Conservation (phyloP, 495 filamentous ascomycete species). For the Mycothermus thermophilus region DNA sequence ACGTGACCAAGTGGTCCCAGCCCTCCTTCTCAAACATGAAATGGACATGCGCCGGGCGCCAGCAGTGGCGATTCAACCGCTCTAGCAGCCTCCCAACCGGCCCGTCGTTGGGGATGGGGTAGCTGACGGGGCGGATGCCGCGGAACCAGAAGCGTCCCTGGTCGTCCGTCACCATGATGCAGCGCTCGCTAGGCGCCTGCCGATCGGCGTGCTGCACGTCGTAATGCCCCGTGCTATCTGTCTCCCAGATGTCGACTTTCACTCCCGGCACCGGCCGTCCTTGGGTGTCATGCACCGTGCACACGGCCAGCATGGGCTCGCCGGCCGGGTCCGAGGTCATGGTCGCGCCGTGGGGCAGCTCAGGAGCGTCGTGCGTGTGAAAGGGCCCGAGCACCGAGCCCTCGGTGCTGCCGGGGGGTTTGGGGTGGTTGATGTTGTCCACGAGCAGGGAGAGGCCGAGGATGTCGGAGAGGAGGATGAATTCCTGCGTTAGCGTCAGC, state of each 20-base stretch:
- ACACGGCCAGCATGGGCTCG: constrained; percentile 61
- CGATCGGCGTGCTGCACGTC: constrained; percentile 73
- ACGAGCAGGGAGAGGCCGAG: constrained; percentile 82
- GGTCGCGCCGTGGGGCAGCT: constrained; percentile 44
- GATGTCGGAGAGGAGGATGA: constrained; percentile 86
- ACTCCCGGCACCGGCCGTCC: constrained; percentile 56
- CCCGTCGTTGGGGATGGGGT: constrained; percentile 82
- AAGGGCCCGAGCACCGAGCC: constrained; percentile 87
- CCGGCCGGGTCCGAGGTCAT: constrained; percentile 64
- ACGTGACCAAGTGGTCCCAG: constrained; percentile 81
- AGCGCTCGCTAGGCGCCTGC: constrained; percentile 62
- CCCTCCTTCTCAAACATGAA: constrained; percentile 84
- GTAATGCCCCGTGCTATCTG: constrained; percentile 73
- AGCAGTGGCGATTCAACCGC: constrained; percentile 60
- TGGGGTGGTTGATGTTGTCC: constrained; percentile 86
- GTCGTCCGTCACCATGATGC: constrained; percentile 56
- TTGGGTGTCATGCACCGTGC: constrained; percentile 53
- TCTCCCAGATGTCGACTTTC: constrained; percentile 90
- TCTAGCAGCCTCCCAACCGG: constrained; percentile 70
- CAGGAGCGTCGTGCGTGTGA: constrained; percentile 77
- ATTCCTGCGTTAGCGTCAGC: constrained; percentile 45
- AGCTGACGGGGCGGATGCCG: constrained; percentile 74
- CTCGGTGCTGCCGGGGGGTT: constrained; percentile 60
- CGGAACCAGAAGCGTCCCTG: constrained; percentile 79
- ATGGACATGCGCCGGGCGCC: constrained; percentile 79